Evolutionary conservation across 1,139 yeast species (phyloP), one percentile per base, ranked within the genome.

Genomic region (Sugiyamaella japonica): DNA sequence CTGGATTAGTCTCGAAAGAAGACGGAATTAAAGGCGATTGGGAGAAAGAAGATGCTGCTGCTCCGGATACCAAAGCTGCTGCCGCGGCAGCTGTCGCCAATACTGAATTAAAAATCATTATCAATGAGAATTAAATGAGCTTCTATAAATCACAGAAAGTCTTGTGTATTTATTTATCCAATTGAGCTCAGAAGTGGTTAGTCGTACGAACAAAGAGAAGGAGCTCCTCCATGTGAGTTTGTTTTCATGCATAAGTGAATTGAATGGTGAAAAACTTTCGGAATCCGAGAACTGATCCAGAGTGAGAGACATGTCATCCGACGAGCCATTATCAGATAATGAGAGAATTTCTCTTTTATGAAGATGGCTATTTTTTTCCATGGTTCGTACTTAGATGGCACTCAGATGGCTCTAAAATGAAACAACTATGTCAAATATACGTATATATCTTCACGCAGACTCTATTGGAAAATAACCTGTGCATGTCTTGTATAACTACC

Each of bases 1-100:
- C 51, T 8, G 39, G 23, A 31, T 48, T 48, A 8, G 38, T 28
- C 7, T 38, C 23, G 16, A 48, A 17, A 9, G 40, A 39, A 12
- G 51, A n/a, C 13, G 51, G 6, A 20, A 20, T 25, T 2, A 45
- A 15, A 12, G 49, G 13, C 5, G 23, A 13, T 36, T 45, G 49
- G 17, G 41, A 34, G 20, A 13, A 25, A 23, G 49, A 17, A 17
- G 44, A 29, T 7, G 13, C 44, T 8, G 20, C 37, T 13, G 16
- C 43, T n/a, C 15, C 37, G 25, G 28, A 37, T 13, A 38, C 15
- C 1, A 47, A 23, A 17, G 38, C n/a, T 8, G 40, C 29, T 13
- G 38, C 25, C 3, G 31, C 29, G 16, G 40, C n/a, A 13, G 39
- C 28, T 7, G 25, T 20, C 8, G 25, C 46, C 37, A 29, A 15